Evolutionary conservation across 805 yeast species (phyloP), one percentile per base, ranked within the genome.

Genomic region (Torulaspora gathmanii): DNA sequence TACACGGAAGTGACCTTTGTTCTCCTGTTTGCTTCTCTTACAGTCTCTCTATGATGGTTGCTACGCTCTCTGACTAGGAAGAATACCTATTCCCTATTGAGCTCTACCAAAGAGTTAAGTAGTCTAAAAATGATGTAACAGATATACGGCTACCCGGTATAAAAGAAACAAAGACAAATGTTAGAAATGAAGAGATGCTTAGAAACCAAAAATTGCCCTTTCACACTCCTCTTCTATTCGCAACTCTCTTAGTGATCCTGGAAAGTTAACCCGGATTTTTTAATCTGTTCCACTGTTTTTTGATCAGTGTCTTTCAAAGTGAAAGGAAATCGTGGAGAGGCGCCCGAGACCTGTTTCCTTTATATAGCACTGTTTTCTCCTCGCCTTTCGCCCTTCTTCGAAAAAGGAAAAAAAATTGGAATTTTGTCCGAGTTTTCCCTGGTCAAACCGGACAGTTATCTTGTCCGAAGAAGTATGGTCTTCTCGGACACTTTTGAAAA

Each of bases 61-160:
- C 25, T 22, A 22, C 8, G 25, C 25, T 22, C 30, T 22, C 15
- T 31, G 30, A 19, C 6, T 9, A 20, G 30, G 19, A 39, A 29
- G 44, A 40, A 35, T 41, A 41, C 44, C 40, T 41, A 41, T 27
- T 29, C 44, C 35, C 39, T 23, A 41, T 26, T 41, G 40, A 31
- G 35, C 27, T 41, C 44, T 41, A 41, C 28, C 44, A 41, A 41
- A 34, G 44, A 41, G 39, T 41, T 41, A 41, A 41, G 44, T 41
- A 41, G 37, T 33, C 44, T 41, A 41, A 41, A 41, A 41, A 41
- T 33, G 44, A 41, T 39, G 34, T 34, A 41, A 41, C 39, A 25
- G 35, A 33, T 41, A 34, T 34, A 41, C 26, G 44, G 29, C 44
- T 41, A 41, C 35, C 44, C 44, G 23, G 28, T 34, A 41, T 41